Percentiles rank a stretch among this genome's conserved stretches.
phyloP scores from a whole-genome alignment of 2,329 filamentous ascomycete genomes.

The Kalmusia sp. region DNA sequence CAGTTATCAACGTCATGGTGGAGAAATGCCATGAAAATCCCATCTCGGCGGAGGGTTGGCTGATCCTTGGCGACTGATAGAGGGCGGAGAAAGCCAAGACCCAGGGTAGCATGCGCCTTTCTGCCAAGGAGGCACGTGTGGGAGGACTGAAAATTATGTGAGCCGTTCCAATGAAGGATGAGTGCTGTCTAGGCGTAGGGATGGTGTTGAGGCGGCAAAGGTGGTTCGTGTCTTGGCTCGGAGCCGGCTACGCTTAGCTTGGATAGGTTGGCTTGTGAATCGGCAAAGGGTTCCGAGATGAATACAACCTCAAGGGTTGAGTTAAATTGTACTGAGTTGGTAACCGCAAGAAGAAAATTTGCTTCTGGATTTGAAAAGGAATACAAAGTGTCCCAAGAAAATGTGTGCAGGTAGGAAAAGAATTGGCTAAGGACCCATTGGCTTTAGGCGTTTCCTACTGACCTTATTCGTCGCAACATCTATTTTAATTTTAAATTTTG shows the following conservation, averaged over 20 bases:
- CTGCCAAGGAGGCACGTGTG: background rate
- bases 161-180: background rate
- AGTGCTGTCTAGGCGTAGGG: background rate
- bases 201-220: background rate
- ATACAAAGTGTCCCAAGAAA: too few species aligned
- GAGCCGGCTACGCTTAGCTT: background rate
- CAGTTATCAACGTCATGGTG: constrained; percentile 38
- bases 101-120: background rate
- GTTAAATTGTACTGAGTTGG: too few species aligned
- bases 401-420: too few species aligned
- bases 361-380: too few species aligned
- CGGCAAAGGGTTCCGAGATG: background rate
- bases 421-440: too few species aligned
- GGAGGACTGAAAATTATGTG: background rate
- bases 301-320: too few species aligned
- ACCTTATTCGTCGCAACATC: too few species aligned
- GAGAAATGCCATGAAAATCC: constrained; percentile 13
- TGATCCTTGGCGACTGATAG: background rate
- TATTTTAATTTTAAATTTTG: too few species aligned
- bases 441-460: too few species aligned
- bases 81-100: background rate
- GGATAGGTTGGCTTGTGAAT: background rate
- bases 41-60: constrained; percentile 3
- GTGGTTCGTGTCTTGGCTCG: background rate
- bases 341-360: too few species aligned